Conservation (phyloP, 352 stramenopile species). For the Phytophthora meadii region DNA sequence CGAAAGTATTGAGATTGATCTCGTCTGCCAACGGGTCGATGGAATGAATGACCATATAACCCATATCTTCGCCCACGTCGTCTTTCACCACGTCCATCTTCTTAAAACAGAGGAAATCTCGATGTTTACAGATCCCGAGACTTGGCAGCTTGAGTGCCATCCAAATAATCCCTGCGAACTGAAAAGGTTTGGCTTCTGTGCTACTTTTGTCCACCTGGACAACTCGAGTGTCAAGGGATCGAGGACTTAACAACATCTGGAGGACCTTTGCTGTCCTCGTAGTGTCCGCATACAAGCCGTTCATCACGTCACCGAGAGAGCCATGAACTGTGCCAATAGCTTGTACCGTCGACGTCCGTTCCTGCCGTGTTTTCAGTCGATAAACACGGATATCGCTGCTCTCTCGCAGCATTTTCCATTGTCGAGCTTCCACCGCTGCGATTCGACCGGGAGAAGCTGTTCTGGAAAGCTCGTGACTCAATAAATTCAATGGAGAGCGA, state of each 20-base stretch:
- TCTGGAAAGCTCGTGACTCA: conserved; percentile 10
- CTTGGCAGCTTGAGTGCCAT: conserved; percentile 62
- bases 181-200: conserved; percentile 63
- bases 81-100: conserved; percentile 73
- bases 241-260: conserved; percentile 63
- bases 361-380: conserved; percentile 46
- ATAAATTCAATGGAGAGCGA: conserved; percentile 20
- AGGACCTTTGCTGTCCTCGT: conserved; percentile 71
- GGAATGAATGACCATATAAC: conserved; percentile 74
- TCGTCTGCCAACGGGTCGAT: conserved; percentile 58
- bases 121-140: conserved; percentile 63
- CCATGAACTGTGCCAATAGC: conserved; percentile 69
- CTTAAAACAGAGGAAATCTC: conserved; percentile 83
- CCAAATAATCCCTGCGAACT: conserved; percentile 82
- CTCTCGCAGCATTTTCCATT: conserved; percentile 77
- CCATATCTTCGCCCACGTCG: conserved; percentile 69
- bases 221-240: conserved; percentile 64
- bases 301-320: conserved; percentile 75
- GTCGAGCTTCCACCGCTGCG: conserved; percentile 17
- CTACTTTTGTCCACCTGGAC: conserved; percentile 74
- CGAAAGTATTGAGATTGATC: conserved; percentile 21
- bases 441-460: conserved; percentile 3
- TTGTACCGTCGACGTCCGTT: conserved; percentile 60
- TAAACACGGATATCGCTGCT: conserved; percentile 71
- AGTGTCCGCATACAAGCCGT: conserved; percentile 78